phyloP scores from a whole-genome alignment of 192 early-diverging fungal genomes.

The Chytriomyces sp. region DNA sequence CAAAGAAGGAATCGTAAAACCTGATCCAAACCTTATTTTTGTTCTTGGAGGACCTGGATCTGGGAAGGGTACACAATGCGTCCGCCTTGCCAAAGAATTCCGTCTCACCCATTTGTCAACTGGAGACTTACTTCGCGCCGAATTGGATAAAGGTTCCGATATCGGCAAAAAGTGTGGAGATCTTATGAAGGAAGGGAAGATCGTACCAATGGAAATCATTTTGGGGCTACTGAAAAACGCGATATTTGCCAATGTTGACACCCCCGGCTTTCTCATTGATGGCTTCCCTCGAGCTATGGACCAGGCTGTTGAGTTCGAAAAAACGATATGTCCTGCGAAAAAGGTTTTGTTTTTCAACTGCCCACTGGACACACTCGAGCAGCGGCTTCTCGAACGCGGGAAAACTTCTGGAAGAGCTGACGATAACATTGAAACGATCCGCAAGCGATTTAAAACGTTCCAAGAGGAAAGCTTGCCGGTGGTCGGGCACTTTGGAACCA shows the following conservation, averaged over 20 bases:
- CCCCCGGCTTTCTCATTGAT: constrained; percentile 53
- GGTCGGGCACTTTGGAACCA: constrained; percentile 45
- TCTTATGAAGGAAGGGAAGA: constrained; percentile 87
- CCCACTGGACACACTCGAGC: constrained; percentile 53
- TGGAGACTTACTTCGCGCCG: constrained; percentile 89
- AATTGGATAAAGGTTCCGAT: constrained; percentile 70
- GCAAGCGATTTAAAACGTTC: constrained; percentile 58
- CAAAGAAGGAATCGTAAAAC: constrained; percentile 79
- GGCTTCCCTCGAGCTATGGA: constrained; percentile 61
- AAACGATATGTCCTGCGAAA: constrained; percentile 41
- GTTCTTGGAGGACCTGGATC: constrained; percentile 59
- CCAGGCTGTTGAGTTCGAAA: constrained; percentile 58
- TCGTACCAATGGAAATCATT: constrained; percentile 74
- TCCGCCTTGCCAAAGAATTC: constrained; percentile 74
- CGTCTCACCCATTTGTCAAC: constrained; percentile 92
- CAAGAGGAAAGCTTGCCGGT: constrained; percentile 54
- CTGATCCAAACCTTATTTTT: constrained; percentile 64
- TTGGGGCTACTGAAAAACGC: constrained; percentile 44
- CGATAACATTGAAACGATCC: constrained; percentile 62
- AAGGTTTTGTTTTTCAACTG: constrained; percentile 54
- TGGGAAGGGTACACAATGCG: constrained; percentile 95
- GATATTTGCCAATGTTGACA: constrained; percentile 36
- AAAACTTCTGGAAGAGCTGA: constrained; percentile 60
- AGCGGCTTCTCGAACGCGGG: constrained; percentile 57
- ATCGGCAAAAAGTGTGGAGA: constrained; percentile 81